Percentiles rank a stretch among this genome's conserved stretches.
Conservation (phyloP, 2,329 filamentous ascomycete genomes). For the Coniochaeta sp. region DNA sequence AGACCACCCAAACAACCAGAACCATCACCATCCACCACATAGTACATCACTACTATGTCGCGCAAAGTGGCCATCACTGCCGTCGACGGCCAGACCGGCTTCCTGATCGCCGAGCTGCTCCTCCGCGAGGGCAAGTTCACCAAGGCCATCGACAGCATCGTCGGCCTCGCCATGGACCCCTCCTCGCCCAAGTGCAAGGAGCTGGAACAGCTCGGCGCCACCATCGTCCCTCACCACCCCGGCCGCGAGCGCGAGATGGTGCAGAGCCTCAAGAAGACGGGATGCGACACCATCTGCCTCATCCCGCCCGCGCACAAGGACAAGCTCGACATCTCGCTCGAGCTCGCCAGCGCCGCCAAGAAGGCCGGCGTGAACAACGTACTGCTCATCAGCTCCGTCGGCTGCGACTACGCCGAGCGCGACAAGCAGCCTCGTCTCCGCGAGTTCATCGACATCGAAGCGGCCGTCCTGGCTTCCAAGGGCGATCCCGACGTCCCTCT, state of each 20-base stretch:
- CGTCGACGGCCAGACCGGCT: constrained; percentile 42
- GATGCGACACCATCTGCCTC: constrained; percentile 40
- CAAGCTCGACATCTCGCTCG: constrained; percentile 35
- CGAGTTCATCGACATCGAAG: constrained; percentile 44
- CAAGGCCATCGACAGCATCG: constrained; percentile 30
- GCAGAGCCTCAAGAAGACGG: constrained; percentile 34
- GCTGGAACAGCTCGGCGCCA: constrained; percentile 31
- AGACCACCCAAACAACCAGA: too few relatives aligned
- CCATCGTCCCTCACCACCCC: constrained; percentile 31
- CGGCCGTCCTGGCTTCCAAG: constrained; percentile 31
- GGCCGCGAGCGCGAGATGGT: constrained; percentile 31
- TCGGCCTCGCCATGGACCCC: constrained; percentile 32
- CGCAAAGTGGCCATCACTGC: constrained; percentile 41
- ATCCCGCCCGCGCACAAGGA: constrained; percentile 38
- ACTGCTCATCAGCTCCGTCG: constrained; percentile 38
- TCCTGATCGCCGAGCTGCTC: constrained; percentile 40
- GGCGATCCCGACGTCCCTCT: constrained; percentile 29
- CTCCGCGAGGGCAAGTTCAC: constrained; percentile 34
- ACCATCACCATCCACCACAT: neutral
- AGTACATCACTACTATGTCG: constrained; percentile 23
- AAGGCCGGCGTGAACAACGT: constrained; percentile 36
- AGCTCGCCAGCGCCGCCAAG: constrained; percentile 37
- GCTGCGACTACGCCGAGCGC: constrained; percentile 41
- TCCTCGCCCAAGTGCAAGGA: constrained; percentile 28
- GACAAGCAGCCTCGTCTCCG: constrained; percentile 39